Percentiles rank a stretch among this genome's conserved stretches.
phyloP scores from a whole-genome alignment of 2,329 filamentous ascomycete genomes.

The Nemania serpens region DNA sequence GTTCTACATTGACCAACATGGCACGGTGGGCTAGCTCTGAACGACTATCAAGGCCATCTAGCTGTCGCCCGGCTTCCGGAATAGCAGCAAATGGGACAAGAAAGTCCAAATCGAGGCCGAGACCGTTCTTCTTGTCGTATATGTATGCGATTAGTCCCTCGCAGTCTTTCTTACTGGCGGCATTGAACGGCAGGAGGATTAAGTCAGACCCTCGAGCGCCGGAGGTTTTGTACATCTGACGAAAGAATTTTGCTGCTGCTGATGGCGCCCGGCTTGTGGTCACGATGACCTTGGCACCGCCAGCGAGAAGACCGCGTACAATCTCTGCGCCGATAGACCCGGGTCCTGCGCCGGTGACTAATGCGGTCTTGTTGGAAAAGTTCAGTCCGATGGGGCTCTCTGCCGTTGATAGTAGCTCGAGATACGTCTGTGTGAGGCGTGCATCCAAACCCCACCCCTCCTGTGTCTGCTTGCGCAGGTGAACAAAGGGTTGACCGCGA shows the following conservation, averaged over 20 bases:
- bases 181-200: conserved; percentile 98
- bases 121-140: conserved; percentile 91
- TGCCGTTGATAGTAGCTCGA: conserved; percentile 82
- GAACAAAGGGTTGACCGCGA: background rate
- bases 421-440: conserved; percentile 89
- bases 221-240: conserved; percentile 80
- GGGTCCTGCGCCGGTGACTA: conserved; percentile 97
- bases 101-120: conserved; percentile 97
- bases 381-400: conserved; percentile 85
- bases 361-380: conserved; percentile 90
- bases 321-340: conserved; percentile 98
- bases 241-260: conserved; percentile 66
- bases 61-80: conserved; percentile 95
- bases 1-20: conserved; percentile 96
- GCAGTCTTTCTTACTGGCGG: conserved; percentile 97
- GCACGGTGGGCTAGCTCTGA: conserved; percentile 98
- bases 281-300: conserved; percentile 94
- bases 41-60: conserved; percentile 93
- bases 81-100: conserved; percentile 97
- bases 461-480: background rate
- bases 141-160: conserved; percentile 94
- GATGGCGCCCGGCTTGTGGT: conserved; percentile 95
- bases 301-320: conserved; percentile 93
- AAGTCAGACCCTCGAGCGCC: conserved; percentile 94
- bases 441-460: background rate